These are phyloP conservation scores for Wilhelminamyces savonicus DNA, from an alignment of 805 yeast genomes.

Conservation along the genomic window DNA sequence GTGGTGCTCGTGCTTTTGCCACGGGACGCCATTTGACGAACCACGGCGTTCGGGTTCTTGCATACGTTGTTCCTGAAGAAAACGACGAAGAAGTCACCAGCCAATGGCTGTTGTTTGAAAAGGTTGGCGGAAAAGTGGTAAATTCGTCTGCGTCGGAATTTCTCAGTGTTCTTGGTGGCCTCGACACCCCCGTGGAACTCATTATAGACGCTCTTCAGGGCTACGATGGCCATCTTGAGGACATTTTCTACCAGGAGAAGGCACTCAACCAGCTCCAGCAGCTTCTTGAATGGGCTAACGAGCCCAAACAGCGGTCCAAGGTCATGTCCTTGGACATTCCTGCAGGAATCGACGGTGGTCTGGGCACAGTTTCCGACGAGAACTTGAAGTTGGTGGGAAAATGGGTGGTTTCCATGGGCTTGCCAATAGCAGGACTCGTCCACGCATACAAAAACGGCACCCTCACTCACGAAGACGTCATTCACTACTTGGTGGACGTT, in stretches of 20 bases:
- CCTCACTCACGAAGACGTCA: slow-evolving; percentile 29
- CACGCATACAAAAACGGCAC: slow-evolving; percentile 55
- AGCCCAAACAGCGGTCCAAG: slow-evolving; percentile 32
- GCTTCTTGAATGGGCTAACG: slow-evolving; percentile 65
- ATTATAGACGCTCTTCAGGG: slow-evolving; percentile 84
- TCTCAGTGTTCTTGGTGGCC: slow-evolving; percentile 30
- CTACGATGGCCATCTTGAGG: slow-evolving; percentile 62
- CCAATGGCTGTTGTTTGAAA: slow-evolving; percentile 51
- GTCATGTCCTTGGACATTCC: slow-evolving; percentile 73
- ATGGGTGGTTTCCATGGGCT: slow-evolving; percentile 64
- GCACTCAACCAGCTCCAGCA: slow-evolving; percentile 35
- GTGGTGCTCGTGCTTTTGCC: slow-evolving; percentile 72
- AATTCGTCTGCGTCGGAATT: slow-evolving; percentile 27
- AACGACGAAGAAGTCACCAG: slow-evolving; percentile 38
- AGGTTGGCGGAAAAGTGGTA: slow-evolving; percentile 61
- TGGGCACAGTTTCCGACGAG: slow-evolving; percentile 46
- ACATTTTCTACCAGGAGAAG: slow-evolving; percentile 34
- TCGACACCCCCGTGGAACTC: slow-evolving; percentile 72
- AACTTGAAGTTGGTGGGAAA: slow-evolving; percentile 38
- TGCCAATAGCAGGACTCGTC: slow-evolving; percentile 61
- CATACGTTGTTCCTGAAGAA: slow-evolving; percentile 34
- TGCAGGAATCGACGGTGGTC: slow-evolving; percentile 76
- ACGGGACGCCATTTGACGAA: slow-evolving; percentile 75
- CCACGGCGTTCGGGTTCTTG: slow-evolving; percentile 65
- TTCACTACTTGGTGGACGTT: slow-evolving; percentile 60